Percentiles rank a stretch among this genome's conserved stretches.
These are phyloP conservation scores for Achaetomiella virescens DNA, from an alignment of 495 filamentous ascomycete species.

Conservation along the genomic window DNA sequence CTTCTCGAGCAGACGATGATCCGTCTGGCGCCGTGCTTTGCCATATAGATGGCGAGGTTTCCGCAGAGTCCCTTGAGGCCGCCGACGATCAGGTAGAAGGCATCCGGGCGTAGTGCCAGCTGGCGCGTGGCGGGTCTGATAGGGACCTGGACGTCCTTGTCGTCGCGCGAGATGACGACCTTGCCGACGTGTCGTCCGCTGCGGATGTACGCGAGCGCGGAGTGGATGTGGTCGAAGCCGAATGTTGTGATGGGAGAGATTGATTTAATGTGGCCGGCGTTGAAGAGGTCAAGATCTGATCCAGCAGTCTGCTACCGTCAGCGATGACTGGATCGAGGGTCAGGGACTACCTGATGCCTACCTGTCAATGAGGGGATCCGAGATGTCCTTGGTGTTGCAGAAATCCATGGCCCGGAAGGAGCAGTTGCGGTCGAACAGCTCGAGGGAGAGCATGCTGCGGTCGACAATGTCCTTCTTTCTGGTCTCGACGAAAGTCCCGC, in stretches of 20 bases:
- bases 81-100: slow-evolving; percentile 41
- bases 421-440: slow-evolving; percentile 37
- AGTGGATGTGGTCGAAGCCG: background rate
- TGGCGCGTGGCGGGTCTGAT: slow-evolving; percentile 17
- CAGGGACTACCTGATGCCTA: background rate
- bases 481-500: slow-evolving; percentile 49
- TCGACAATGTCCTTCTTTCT: slow-evolving; percentile 33
- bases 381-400: background rate
- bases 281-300: slow-evolving; percentile 22
- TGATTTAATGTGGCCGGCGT: slow-evolving; percentile 29
- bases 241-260: slow-evolving; percentile 20
- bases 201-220: slow-evolving; percentile 24
- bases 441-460: slow-evolving; percentile 33
- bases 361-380: background rate
- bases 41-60: slow-evolving; percentile 34
- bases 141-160: slow-evolving; percentile 13
- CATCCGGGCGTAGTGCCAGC: slow-evolving; percentile 10
- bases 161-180: slow-evolving; percentile 32
- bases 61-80: slow-evolving; percentile 42
- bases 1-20: slow-evolving; percentile 19
- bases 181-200: slow-evolving; percentile 42
- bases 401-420: slow-evolving; percentile 45
- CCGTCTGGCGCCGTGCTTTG: slow-evolving; percentile 31
- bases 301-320: background rate
- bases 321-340: background rate